phyloP scores from a whole-genome alignment of 441 rosid genomes.

The Syzygium syzygioides region DNA sequence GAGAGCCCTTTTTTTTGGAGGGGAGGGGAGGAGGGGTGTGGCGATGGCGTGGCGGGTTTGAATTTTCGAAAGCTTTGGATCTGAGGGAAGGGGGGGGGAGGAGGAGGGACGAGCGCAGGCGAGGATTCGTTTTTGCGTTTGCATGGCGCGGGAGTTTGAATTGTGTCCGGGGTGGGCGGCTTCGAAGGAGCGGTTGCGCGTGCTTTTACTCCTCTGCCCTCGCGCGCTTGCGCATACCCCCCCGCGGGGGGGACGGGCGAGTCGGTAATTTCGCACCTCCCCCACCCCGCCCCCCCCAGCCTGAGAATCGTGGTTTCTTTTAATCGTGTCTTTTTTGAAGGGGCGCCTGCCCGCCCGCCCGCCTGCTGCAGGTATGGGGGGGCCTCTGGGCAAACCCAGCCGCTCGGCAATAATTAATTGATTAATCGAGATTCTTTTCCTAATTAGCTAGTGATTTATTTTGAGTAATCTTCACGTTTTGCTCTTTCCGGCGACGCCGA shows the following conservation, averaged over 20 bases:
- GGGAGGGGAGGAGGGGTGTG: no score
- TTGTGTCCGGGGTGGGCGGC: not conserved
- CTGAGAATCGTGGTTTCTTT: not conserved
- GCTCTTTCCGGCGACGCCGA: not conserved
- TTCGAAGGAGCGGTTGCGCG: not conserved
- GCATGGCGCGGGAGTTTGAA: not conserved
- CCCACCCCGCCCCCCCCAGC: not conserved
- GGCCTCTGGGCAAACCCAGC: not conserved
- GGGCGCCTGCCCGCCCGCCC: not conserved
- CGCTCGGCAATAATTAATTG: not conserved
- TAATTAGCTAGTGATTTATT: not conserved
- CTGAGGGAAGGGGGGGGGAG: not conserved
- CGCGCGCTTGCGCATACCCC: not conserved
- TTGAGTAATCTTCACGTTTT: not conserved
- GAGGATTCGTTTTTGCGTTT: not conserved
- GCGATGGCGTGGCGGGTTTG: slow-evolving; percentile 2
- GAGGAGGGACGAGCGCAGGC: not conserved
- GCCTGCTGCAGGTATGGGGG: not conserved
- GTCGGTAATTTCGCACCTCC: not conserved
- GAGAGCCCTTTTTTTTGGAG: not conserved
- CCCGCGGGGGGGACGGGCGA: rapidly evolving
- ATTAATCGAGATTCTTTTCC: not conserved
- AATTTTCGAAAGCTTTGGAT: not conserved
- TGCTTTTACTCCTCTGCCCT: not conserved
- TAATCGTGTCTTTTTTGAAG: not conserved